Conservation (phyloP, 1,284 basidiomycete species). For the Spongispora temasekensis region DNA sequence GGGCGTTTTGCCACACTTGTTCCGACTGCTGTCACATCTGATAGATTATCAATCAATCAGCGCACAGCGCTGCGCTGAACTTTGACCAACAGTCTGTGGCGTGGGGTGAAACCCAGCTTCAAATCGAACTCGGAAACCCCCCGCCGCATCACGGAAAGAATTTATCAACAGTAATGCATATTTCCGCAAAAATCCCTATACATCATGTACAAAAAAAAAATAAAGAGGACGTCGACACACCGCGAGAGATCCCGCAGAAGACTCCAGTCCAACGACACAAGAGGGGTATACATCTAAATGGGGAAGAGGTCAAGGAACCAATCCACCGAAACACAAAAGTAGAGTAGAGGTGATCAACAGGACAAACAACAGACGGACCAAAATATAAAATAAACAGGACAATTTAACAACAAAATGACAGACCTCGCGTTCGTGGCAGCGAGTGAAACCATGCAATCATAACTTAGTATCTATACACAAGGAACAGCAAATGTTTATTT, state of each 20-base stretch:
- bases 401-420: slow-evolving; percentile 17
- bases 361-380: slow-evolving; percentile 2
- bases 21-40: too few relatives aligned
- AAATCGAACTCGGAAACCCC: too few relatives aligned
- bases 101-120: too few relatives aligned
- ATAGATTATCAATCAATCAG: too few relatives aligned
- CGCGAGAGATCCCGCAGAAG: slow-evolving; percentile 4
- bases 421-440: slow-evolving; percentile 20
- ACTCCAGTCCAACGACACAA: too few relatives aligned
- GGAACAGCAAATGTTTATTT: slow-evolving; percentile 17
- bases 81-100: too few relatives aligned
- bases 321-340: neutral
- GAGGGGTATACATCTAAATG: slow-evolving; percentile 14
- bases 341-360: slow-evolving; percentile 4
- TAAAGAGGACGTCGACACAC: neutral
- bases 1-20: too few relatives aligned
- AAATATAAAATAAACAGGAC: slow-evolving; percentile 33
- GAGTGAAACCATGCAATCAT: slow-evolving; percentile 9
- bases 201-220: slow-evolving; percentile 2
- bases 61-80: too few relatives aligned
- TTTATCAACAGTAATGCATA: neutral
- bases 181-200: neutral
- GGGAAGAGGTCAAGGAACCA: neutral
- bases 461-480: slow-evolving; percentile 9
- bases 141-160: too few relatives aligned